These are phyloP conservation scores for Ottelia alismoides DNA, from an alignment of 106 monocot genomes.

Conservation along the genomic window DNA sequence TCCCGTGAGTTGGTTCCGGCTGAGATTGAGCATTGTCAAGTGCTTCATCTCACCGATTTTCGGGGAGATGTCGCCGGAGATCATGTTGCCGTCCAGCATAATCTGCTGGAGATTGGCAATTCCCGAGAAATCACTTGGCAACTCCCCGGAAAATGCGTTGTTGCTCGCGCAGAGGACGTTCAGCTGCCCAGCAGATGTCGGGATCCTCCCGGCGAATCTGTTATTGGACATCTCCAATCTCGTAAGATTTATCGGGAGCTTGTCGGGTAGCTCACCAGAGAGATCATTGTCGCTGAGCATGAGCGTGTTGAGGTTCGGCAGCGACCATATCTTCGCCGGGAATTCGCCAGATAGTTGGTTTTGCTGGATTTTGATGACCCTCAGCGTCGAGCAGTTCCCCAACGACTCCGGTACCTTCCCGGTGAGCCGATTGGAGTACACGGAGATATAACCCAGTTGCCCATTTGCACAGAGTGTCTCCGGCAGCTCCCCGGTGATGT, in stretches of 20 bases:
- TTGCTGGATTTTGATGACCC: slow-evolving; percentile 23
- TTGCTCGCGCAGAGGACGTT: slow-evolving; percentile 19
- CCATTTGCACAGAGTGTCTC: slow-evolving; percentile 15
- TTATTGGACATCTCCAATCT: slow-evolving; percentile 33
- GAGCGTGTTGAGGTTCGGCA: slow-evolving; percentile 11
- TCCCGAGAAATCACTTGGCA: slow-evolving; percentile 9
- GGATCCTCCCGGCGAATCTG: slow-evolving; percentile 31
- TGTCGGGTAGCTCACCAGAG: slow-evolving; percentile 26
- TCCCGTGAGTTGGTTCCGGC: slow-evolving; percentile 42
- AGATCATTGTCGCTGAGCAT: slow-evolving; percentile 24
- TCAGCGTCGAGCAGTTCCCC: slow-evolving; percentile 15
- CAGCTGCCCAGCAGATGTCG: slow-evolving; percentile 13
- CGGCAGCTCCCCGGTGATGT: slow-evolving; percentile 33
- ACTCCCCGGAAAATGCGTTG: slow-evolving; percentile 32
- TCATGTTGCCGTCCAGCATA: slow-evolving; percentile 23
- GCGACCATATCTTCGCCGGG: slow-evolving; percentile 33
- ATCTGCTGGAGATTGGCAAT: slow-evolving; percentile 12
- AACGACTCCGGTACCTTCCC: slow-evolving; percentile 31
- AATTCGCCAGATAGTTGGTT: slow-evolving; percentile 39
- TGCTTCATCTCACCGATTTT: slow-evolving; percentile 1
- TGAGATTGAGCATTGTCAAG: slow-evolving; percentile 31
- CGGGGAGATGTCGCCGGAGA: slow-evolving; percentile 31
- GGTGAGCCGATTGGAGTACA: slow-evolving; percentile 28
- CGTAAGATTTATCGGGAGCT: slow-evolving; percentile 25
- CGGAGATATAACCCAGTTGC: slow-evolving; percentile 4